Evolutionary conservation across 2,329 filamentous ascomycete genomes (phyloP).

Genomic region (Akanthomyces muscarius): DNA sequence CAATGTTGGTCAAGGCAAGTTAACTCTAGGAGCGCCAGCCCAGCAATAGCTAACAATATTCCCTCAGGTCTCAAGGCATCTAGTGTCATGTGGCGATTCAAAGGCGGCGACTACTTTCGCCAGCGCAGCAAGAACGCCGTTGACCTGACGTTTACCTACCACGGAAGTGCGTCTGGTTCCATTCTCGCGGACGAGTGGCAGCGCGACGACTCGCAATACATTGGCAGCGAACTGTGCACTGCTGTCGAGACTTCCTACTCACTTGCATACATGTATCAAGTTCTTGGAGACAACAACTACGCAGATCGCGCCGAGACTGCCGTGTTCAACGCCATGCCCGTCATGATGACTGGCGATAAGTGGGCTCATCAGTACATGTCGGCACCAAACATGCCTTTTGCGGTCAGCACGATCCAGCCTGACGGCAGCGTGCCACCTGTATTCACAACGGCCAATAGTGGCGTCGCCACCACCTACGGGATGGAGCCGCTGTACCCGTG

Average conservation of each 20-base stretch:
- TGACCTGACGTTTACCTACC: conserved; percentile 34
- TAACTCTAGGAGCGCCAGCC: neutral
- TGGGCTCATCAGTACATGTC: conserved; percentile 55
- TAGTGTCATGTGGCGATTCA: conserved; percentile 38
- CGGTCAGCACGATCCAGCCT: conserved; percentile 35
- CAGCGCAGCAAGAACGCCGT: conserved; percentile 35
- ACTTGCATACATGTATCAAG: conserved; percentile 31
- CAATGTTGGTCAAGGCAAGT: conserved; percentile 40
- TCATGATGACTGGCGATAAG: conserved; percentile 46
- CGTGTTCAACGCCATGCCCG: conserved; percentile 53
- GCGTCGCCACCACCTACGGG: conserved; percentile 39
- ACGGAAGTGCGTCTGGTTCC: conserved; percentile 38
- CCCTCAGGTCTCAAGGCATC: conserved; percentile 35
- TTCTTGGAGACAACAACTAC: conserved; percentile 32
- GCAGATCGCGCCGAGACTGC: conserved; percentile 49
- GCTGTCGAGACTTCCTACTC: conserved; percentile 34
- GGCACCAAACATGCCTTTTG: conserved; percentile 50
- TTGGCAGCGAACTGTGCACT: conserved; percentile 35
- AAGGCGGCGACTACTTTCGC: conserved; percentile 32
- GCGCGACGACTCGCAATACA: conserved; percentile 34
- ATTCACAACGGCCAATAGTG: conserved; percentile 46
- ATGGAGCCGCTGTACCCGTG: conserved; percentile 51
- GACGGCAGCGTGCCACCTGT: conserved; percentile 24
- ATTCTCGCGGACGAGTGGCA: conserved; percentile 40
- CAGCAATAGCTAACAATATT: neutral